Evolutionary conservation across 1,284 basidiomycete species (phyloP), one percentile per base, ranked within the genome.

Genomic region (Marasmius sp.): DNA sequence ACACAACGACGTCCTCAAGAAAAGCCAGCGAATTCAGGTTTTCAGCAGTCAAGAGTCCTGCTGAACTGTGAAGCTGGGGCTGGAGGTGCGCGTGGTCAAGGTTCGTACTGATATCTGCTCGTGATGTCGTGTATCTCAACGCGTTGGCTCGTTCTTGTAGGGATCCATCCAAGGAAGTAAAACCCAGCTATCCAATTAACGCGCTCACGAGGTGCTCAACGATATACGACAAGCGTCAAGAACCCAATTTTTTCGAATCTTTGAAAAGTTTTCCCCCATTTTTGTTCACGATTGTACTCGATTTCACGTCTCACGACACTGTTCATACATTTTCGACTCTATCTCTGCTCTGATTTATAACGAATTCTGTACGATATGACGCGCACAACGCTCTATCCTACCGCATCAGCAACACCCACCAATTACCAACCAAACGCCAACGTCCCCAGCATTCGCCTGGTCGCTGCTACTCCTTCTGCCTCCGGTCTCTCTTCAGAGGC

Each of bases 401-500:
- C 72, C 37, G 64, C 70, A 60, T 69, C 75, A 18, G 68, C 72
- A 12, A 55, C 70, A 45, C 55, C 63, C 47, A 75, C 75, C 49
- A 72, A 48, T 4, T 38, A 48, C 33, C 57, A 58, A 58, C 37
- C 22, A n/a, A 37, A 64, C 33, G 37, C 59, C 9, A 59, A 66
- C 51, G 62, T 68, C 16, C 69, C 73, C 64, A 60, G 72, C 57
- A 91, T 91, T 61, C 81, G 87, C 43, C 82, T 91, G 67, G 83
- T 86, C 65, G 81, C 85, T 20, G 87, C 88, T 0, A 89, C 85
- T 0, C 89, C 89, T 3, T 84, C 83, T 14, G 79, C 83, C 12
- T 66, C 78, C 6, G 81, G 82, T 33, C 61, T 77, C n/a, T 77
- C 81, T 6, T 76, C 78, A 60, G 68, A 72, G 6, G 67, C 73